Evolutionary conservation across 345 rosid genomes (phyloP).

Genomic region (Aquilaria sinensis): DNA sequence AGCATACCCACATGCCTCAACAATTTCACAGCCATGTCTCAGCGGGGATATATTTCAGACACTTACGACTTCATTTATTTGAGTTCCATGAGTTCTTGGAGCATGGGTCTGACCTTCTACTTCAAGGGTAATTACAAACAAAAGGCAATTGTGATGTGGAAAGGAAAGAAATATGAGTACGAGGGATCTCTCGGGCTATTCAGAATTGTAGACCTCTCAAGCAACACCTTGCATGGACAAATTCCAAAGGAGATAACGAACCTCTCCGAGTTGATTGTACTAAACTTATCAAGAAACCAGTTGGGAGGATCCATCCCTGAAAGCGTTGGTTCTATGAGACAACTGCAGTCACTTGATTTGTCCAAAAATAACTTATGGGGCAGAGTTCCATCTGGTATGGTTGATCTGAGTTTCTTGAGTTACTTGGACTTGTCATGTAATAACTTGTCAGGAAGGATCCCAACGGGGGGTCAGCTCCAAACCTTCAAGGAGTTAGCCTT

Average conservation of each 20-base stretch:
- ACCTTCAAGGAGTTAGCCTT: too few species aligned
- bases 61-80: not conserved
- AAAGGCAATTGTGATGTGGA: not conserved
- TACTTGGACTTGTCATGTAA: constrained; percentile 1
- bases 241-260: not conserved
- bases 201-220: not conserved
- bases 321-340: not conserved
- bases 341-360: not conserved
- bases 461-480: not conserved
- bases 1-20: not conserved
- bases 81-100: too few species aligned
- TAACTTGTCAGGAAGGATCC: not conserved
- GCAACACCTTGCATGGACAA: constrained; percentile 1
- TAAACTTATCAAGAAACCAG: constrained; percentile 5
- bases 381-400: too few species aligned
- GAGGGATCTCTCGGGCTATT: not conserved
- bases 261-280: not conserved
- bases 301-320: not conserved
- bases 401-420: too few species aligned
- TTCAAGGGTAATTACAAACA: not conserved
- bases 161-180: not conserved
- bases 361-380: not conserved
- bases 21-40: not conserved
- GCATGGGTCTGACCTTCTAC: not conserved
- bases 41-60: not conserved